These are phyloP conservation scores for Pontederia paniculata DNA, from an alignment of 176 grass and related monocot species.

Conservation along the genomic window DNA sequence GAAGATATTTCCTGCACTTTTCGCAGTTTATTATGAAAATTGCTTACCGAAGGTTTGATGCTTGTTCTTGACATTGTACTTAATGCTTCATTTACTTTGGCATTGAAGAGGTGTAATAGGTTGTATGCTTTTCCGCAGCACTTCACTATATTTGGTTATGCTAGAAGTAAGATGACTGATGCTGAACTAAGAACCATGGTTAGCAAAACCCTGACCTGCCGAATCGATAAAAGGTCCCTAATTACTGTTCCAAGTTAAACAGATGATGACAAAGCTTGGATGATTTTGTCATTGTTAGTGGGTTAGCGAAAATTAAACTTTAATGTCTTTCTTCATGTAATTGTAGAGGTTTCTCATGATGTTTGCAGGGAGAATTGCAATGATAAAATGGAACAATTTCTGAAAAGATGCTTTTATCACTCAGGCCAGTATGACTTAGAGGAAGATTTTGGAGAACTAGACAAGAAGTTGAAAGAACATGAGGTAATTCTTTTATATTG, in stretches of 20 bases:
- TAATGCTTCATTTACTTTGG: too few species aligned
- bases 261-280: neutral
- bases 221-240: constrained; percentile 75
- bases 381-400: constrained; percentile 91
- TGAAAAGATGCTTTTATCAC: constrained; percentile 94
- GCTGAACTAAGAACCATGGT: constrained; percentile 74
- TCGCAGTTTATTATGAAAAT: constrained; percentile 93
- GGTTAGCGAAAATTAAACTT: neutral
- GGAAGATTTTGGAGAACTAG: constrained; percentile 51
- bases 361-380: constrained; percentile 76
- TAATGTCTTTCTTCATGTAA: neutral
- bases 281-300: neutral
- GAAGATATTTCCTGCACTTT: constrained; percentile 99
- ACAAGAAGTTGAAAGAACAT: constrained; percentile 79
- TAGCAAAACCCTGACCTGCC: constrained; percentile 71
- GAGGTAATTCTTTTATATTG: constrained; percentile 36
- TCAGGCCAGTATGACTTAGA: constrained; percentile 82
- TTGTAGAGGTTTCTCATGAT: constrained; percentile 7
- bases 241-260: neutral
- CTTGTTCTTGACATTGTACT: neutral
- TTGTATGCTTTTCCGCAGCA: constrained; percentile 36
- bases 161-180: constrained; percentile 92
- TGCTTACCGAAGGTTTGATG: constrained; percentile 69
- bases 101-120: neutral
- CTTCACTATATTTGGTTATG: constrained; percentile 92